Conservation (phyloP, 768 basidiomycete species). For the Chalciporus pseudorubinellus region DNA sequence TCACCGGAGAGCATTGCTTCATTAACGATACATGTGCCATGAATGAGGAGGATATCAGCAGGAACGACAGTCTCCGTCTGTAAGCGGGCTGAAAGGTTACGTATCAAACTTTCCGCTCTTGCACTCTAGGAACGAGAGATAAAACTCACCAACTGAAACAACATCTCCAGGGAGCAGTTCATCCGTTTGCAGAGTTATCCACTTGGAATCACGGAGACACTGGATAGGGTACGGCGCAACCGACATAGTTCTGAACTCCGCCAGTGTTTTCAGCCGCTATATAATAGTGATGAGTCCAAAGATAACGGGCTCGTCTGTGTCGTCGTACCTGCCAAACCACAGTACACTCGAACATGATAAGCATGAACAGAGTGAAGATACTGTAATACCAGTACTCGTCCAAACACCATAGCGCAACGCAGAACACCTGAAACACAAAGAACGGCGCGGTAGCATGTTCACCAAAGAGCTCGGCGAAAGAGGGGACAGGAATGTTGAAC, state of each 20-base stretch:
- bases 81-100: conserved; percentile 47
- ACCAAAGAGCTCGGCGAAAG: conserved; percentile 84
- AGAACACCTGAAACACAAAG: conserved; percentile 99
- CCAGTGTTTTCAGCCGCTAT: conserved; percentile 88
- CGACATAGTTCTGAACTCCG: conserved; percentile 97
- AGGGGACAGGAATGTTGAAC: conserved; percentile 96
- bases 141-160: conserved; percentile 68
- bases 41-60: conserved; percentile 89
- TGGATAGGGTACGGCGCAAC: conserved; percentile 87
- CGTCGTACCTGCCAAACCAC: conserved; percentile 91
- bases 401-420: conserved; percentile 94
- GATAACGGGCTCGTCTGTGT: not conserved
- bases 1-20: conserved; percentile 99
- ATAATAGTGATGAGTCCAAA: not conserved
- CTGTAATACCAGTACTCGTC: conserved; percentile 99
- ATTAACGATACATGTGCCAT: conserved; percentile 94
- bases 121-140: not conserved
- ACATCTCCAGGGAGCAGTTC: conserved; percentile 90
- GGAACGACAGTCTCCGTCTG: conserved; percentile 85
- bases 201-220: conserved; percentile 75
- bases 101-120: not conserved
- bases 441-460: conserved; percentile 99
- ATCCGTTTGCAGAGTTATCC: conserved; percentile 80
- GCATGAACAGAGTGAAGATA: conserved; percentile 97
- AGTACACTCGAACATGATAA: conserved; percentile 97